phyloP scores from a whole-genome alignment of 2,329 filamentous ascomycete genomes.

The Colletotrichum sp. region DNA sequence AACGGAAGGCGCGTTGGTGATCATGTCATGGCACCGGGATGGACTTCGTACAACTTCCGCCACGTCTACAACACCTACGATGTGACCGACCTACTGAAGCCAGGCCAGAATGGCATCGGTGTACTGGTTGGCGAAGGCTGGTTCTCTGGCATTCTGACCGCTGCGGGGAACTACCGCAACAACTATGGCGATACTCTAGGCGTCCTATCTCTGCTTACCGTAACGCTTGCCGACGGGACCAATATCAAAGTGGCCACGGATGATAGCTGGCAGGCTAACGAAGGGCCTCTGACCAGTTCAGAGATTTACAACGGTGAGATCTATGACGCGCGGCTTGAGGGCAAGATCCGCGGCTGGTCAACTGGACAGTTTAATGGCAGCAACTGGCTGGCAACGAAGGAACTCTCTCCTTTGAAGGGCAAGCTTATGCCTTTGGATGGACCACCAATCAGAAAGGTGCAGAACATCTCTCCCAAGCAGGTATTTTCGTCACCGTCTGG shows the following conservation, averaged over 20 bases:
- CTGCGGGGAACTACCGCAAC: neutral
- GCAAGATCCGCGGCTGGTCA: neutral
- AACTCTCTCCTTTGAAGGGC: neutral
- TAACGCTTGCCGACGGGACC: conserved; percentile 34
- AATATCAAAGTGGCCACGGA: conserved; percentile 37
- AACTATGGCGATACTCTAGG: neutral
- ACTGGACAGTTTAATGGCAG: conserved; percentile 28
- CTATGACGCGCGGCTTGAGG: conserved; percentile 42
- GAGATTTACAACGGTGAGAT: conserved; percentile 60
- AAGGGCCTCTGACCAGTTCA: conserved; percentile 27
- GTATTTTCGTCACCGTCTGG: conserved; percentile 41
- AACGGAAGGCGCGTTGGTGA: conserved; percentile 49
- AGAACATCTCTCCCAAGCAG: conserved; percentile 30
- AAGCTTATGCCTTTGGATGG: conserved; percentile 44
- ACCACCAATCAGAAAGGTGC: conserved; percentile 46
- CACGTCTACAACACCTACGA: conserved; percentile 59
- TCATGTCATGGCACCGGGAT: conserved; percentile 53
- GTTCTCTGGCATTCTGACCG: neutral
- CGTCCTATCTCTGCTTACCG: neutral
- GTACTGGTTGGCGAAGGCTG: neutral
- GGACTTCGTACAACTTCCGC: conserved; percentile 55
- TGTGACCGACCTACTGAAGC: conserved; percentile 44
- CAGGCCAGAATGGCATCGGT: conserved; percentile 4
- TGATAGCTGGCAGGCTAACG: conserved; percentile 35
- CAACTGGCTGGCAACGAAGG: neutral